Percentiles rank a stretch among this genome's conserved stretches.
Conservation (phyloP, 768 basidiomycete genomes). For the Filobasidium floriforme region DNA sequence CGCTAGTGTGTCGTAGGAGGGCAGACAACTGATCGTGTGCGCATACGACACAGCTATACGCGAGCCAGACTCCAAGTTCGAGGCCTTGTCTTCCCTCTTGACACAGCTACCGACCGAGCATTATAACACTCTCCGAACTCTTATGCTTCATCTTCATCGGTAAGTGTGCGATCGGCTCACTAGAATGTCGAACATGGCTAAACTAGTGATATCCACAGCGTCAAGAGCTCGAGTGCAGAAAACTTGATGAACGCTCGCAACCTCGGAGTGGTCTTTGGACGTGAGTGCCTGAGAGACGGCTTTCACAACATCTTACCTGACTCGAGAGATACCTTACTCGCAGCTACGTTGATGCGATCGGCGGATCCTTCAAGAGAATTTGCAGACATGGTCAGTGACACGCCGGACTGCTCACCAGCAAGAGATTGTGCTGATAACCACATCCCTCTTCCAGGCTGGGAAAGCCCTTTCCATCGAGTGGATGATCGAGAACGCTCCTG, state of each 20-base stretch:
- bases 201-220: conserved; percentile 38
- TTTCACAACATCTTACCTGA: no score
- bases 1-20: not conserved
- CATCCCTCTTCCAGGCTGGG: conserved; percentile 54
- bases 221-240: conserved; percentile 59
- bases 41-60: conserved; percentile 47
- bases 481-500: conserved; percentile 68
- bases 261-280: conserved; percentile 94
- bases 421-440: not conserved
- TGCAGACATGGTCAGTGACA: conserved; percentile 60
- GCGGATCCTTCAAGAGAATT: conserved; percentile 80
- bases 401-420: not conserved
- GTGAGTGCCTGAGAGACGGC: conserved; percentile 56
- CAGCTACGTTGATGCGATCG: conserved; percentile 91
- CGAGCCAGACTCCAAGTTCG: conserved; percentile 57
- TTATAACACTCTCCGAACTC: conserved; percentile 68
- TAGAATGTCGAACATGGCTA: no score
- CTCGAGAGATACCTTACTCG: conserved; percentile 12
- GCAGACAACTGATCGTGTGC: not conserved
- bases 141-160: conserved; percentile 85
- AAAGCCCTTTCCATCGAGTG: conserved; percentile 90
- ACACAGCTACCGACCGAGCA: conserved; percentile 75
- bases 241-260: conserved; percentile 95
- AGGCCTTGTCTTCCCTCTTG: conserved; percentile 60
- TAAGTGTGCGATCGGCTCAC: conserved; percentile 50